Evolutionary conservation across 768 basidiomycete species (phyloP), one percentile per base, ranked within the genome.

Genomic region (Rhodotorula toruloides): DNA sequence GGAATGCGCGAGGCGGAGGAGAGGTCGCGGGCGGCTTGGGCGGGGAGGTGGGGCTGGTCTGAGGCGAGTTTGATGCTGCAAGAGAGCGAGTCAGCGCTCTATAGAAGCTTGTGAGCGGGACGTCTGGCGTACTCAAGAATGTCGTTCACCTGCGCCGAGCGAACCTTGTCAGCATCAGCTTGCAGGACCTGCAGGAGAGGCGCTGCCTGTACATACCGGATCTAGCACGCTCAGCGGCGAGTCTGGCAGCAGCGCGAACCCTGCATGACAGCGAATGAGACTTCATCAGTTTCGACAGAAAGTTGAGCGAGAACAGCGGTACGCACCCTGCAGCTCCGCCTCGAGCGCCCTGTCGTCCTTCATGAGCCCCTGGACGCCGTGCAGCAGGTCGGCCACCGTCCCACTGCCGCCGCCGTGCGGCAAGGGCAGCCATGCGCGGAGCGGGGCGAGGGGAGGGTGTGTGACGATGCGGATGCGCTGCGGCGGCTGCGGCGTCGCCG

Each of bases 381-480:
- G 4, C 1, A 57, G 22, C 12, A 71, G 12, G 22, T 66, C 65
- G 13, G n/a, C n/a, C n/a, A n/a, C n/a, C 8, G 37, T 16, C 21
- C 22, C 9, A 64, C 42, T 7, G 58, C 58, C 19, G 34, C n/a
- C 34, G 50, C 43, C 27, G 47, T 21, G 31, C 0, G 61, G 61
- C 7, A 71, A 49, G 27, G 70, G 65, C 4, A 71, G 65, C 70
- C 70, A 71, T 13, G 63, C 70, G 14, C 52, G 32, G 1, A 71
- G 13, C 1, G 57, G 59, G 16, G 54, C 58, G 1, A 71, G 46
- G 13, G 70, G 70, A 3, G 65, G 55, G 39, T 71, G 70, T 34
- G 65, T 36, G 37, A 58, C 65, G 40, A 67, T 25, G 3, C 70
- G 58, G 40, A 71, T 65, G 13, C 70, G 48, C 21, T 60, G 55